Percentiles rank a stretch among this genome's conserved stretches.
Conservation (phyloP, 1,284 basidiomycete species). For the Moesziomyces sp. region DNA sequence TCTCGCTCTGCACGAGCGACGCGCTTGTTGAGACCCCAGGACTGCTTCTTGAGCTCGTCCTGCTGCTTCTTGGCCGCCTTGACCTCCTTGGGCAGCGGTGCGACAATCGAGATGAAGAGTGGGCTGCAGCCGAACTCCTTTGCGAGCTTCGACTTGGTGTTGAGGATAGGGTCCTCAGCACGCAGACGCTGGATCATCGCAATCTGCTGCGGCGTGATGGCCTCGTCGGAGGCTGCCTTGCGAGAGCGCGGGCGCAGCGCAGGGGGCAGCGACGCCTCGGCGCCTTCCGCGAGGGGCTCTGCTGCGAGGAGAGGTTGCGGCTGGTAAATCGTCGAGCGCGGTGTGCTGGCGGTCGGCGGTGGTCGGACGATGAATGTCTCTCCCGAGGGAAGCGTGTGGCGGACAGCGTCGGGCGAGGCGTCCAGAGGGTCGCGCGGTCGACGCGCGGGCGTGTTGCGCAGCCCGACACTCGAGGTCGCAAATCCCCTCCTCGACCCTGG, state of each 20-base stretch:
- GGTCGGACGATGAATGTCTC: conserved; percentile 64
- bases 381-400: conserved; percentile 53
- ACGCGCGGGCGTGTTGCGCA: conserved; percentile 59
- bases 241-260: conserved; percentile 33
- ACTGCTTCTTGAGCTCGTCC: conserved; percentile 34
- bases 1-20: conserved; percentile 43
- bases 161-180: conserved; percentile 43
- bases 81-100: conserved; percentile 53
- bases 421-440: conserved; percentile 63
- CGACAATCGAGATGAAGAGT: conserved; percentile 60
- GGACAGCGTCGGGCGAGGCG: conserved; percentile 43
- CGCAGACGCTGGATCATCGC: conserved; percentile 57
- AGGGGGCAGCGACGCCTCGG: conserved; percentile 34
- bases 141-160: conserved; percentile 53
- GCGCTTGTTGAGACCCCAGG: conserved; percentile 63
- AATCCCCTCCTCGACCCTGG: conserved; percentile 41
- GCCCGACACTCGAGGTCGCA: conserved; percentile 31
- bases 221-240: not conserved
- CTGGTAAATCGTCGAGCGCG: conserved; percentile 37
- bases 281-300: conserved; percentile 10
- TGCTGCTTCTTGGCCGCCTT: conserved; percentile 42
- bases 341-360: conserved; percentile 43
- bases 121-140: conserved; percentile 57
- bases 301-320: conserved; percentile 46
- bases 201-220: conserved; percentile 53